phyloP scores from a whole-genome alignment of 2,329 filamentous ascomycete genomes.

The Sclerotinia minor region DNA sequence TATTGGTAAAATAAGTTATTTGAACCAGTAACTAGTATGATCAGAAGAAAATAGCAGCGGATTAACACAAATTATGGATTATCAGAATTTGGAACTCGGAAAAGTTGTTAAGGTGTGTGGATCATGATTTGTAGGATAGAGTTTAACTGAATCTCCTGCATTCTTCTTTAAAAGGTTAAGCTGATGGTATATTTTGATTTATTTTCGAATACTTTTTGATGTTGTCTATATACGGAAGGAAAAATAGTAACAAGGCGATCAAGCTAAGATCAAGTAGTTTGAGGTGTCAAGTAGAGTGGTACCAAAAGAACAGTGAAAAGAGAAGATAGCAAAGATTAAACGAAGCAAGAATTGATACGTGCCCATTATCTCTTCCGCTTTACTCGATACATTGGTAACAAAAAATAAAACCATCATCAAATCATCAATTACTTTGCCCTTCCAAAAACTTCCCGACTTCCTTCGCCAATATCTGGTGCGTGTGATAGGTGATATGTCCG shows the following conservation, averaged over 20 bases:
- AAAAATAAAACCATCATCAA: no score
- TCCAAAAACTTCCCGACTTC: constrained; percentile 34
- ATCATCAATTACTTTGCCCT: not conserved
- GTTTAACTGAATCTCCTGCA: not conserved
- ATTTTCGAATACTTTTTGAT: not conserved
- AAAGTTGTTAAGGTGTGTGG: constrained; percentile 28
- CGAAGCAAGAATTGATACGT: no score
- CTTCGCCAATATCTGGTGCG: constrained; percentile 45
- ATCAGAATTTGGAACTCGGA: constrained; percentile 16
- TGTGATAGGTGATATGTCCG: constrained; percentile 48
- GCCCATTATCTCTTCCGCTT: no score
- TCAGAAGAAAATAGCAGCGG: constrained; percentile 24
- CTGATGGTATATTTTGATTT: not conserved
- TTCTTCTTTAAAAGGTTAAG: constrained; percentile 10
- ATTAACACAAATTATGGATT: constrained; percentile 25
- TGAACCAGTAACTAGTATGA: constrained; percentile 24
- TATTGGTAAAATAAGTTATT: constrained; percentile 26
- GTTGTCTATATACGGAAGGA: no score
- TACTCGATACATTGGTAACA: no score
- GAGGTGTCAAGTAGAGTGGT: no score
- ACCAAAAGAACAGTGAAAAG: no score
- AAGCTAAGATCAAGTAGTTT: no score
- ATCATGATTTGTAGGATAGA: constrained; percentile 27
- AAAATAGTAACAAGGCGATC: no score
- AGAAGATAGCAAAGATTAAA: no score